Conservation (phyloP, 768 basidiomycete genomes). For the Amanita polypyramis region DNA sequence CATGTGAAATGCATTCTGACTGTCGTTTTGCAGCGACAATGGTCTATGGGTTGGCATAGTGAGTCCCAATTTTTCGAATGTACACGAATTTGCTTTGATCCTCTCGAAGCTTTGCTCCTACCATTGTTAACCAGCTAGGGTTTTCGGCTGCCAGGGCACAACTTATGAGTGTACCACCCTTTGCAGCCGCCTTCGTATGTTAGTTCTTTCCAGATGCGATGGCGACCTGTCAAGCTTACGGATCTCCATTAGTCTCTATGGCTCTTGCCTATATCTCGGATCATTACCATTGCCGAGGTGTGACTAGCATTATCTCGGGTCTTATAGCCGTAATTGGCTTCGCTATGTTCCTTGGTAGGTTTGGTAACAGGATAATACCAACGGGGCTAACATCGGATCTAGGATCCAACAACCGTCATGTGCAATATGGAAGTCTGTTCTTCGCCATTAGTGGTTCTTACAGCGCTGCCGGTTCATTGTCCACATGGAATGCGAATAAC, state of each 20-base stretch:
- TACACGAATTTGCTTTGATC: not conserved
- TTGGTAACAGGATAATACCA: too few species aligned
- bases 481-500: conserved; percentile 57
- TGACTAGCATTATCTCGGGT: conserved; percentile 32
- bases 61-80: conserved; percentile 12
- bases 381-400: not conserved
- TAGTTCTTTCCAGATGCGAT: conserved; percentile 12
- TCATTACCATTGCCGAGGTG: conserved; percentile 38
- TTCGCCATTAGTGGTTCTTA: conserved; percentile 44
- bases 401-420: conserved; percentile 26
- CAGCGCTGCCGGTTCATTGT: conserved; percentile 39
- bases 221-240: not conserved
- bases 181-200: conserved; percentile 39
- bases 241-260: conserved; percentile 21
- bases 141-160: conserved; percentile 44
- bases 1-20: not conserved
- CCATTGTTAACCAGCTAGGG: conserved; percentile 55
- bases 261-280: conserved; percentile 39
- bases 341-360: conserved; percentile 42
- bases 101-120: conserved; percentile 50
- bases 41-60: conserved; percentile 41
- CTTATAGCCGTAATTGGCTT: conserved; percentile 39
- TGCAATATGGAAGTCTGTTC: conserved; percentile 48
- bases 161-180: conserved; percentile 54
- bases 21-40: conserved; percentile 22